Evolutionary conservation across 805 yeast species (phyloP), one percentile per base, ranked within the genome.

Genomic region (Saccharomyces jurei): DNA sequence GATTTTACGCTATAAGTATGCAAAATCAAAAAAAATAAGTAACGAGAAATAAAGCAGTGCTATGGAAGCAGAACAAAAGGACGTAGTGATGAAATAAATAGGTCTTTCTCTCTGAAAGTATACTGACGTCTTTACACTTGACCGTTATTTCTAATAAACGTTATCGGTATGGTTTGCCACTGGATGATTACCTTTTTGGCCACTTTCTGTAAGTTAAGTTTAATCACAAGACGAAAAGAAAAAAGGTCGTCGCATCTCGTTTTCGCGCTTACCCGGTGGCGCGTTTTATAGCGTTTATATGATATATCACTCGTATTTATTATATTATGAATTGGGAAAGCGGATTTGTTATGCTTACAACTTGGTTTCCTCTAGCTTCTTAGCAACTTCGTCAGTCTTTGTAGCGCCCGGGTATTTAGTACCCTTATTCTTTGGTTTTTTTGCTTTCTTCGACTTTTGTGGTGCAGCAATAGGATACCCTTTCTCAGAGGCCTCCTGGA

Each of bases 381-480:
- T 56, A n/a, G 64, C 70, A 41, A 60, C 69, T 29, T 68, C 63
- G 27, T 60, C 62, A 50, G 65, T 62, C 61, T 11, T 57, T 17
- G 60, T 63, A 47, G 75, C 78, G 62, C 95, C 96, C 46, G 97
- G 97, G 79, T 87, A 89, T 72, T 81, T 81, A n/a, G 89, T 68
- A 58, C 98, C 98, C 74, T 89, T 89, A 69, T 88, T 83, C 77
- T 90, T 90, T 67, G 83, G 86, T 67, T 82, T 87, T 71, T 83
- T 87, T 69, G 81, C 86, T 69, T 81, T 81, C 75, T 80, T 80
- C 63, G 80, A 81, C 68, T 79, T 77, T 62, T 79, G 81, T 48
- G 75, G 77, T 17, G 75, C 81, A 11, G 79, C 87, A 2, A 79
- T 85, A 51, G 97, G 97, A 76, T 94, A 94, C 48, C 97, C 99